Conservation (phyloP, 352 stramenopile genomes). For the Globisporangium emineosum region DNA sequence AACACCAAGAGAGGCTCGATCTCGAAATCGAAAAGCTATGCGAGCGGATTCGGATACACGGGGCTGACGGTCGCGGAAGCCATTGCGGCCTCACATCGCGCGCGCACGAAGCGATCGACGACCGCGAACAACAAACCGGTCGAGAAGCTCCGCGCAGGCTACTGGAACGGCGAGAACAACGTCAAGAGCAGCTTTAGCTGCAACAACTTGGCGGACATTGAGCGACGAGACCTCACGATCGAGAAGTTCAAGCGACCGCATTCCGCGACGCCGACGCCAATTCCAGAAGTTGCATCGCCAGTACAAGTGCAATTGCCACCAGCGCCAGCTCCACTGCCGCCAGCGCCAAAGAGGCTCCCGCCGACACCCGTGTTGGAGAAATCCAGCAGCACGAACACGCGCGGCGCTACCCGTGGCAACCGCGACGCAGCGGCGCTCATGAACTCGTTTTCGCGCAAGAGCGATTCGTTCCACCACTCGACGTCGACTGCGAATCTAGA, state of each 20-base stretch:
- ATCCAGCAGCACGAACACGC: constrained; percentile 43
- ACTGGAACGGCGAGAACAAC: constrained; percentile 70
- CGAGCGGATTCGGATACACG: constrained; percentile 46
- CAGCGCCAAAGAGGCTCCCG: constrained; percentile 6
- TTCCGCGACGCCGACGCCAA: neutral
- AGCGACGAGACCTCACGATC: constrained; percentile 41
- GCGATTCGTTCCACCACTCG: constrained; percentile 43
- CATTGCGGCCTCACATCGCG: constrained; percentile 57
- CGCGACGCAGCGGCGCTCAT: constrained; percentile 28
- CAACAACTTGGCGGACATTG: constrained; percentile 75
- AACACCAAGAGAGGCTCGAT: constrained; percentile 22
- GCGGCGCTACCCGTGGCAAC: constrained; percentile 24
- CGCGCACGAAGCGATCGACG: constrained; percentile 41
- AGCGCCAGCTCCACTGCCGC: neutral
- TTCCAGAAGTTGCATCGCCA: neutral
- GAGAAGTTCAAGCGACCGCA: constrained; percentile 23
- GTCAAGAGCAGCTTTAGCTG: constrained; percentile 81
- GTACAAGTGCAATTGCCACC: neutral
- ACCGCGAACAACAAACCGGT: constrained; percentile 25
- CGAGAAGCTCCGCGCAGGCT: constrained; percentile 55
- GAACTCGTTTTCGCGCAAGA: constrained; percentile 38
- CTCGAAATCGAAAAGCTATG: constrained; percentile 61
- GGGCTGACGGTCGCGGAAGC: constrained; percentile 64
- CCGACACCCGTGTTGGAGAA: constrained; percentile 18
- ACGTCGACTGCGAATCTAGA: constrained; percentile 25